phyloP scores from a whole-genome alignment of 1,284 basidiomycete genomes.

The Phlebopus sp. region DNA sequence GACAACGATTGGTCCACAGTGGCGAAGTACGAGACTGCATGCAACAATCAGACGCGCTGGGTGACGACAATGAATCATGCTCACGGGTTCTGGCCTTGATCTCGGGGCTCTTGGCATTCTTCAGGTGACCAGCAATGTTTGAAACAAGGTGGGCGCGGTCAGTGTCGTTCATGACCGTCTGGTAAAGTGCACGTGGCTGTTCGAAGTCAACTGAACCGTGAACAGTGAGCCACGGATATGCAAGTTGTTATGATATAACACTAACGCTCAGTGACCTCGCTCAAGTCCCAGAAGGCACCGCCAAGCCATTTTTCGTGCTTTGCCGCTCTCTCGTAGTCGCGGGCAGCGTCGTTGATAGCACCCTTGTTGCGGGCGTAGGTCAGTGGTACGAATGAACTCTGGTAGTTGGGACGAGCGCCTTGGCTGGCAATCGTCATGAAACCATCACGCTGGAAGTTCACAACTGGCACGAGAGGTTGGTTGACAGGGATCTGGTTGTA shows the following conservation, averaged over 20 bases:
- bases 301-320: slow-evolving; percentile 78
- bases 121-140: slow-evolving; percentile 78
- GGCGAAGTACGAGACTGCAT: slow-evolving; percentile 74
- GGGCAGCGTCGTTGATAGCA: slow-evolving; percentile 36
- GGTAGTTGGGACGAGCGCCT: slow-evolving; percentile 84
- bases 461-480: slow-evolving; percentile 65
- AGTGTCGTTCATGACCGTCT: slow-evolving; percentile 72
- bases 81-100: slow-evolving; percentile 70
- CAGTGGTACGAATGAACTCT: slow-evolving; percentile 69
- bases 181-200: slow-evolving; percentile 81
- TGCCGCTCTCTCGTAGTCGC: slow-evolving; percentile 37
- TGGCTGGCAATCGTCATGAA: slow-evolving; percentile 72
- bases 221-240: slow-evolving; percentile 2
- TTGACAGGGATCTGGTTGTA: slow-evolving; percentile 92
- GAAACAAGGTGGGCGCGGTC: slow-evolving; percentile 68
- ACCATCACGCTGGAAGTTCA: slow-evolving; percentile 88
- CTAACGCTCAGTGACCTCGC: slow-evolving; percentile 76
- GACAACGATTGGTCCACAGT: slow-evolving; percentile 72
- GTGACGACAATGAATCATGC: slow-evolving; percentile 27
- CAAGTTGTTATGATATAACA: slow-evolving; percentile 12
- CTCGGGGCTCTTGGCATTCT: slow-evolving; percentile 58
- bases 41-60: slow-evolving; percentile 6
- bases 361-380: slow-evolving; percentile 42
- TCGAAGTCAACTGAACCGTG: slow-evolving; percentile 76
- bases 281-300: slow-evolving; percentile 70